phyloP scores from a whole-genome alignment of 116 monocot species.

The Papilionanthe hybrid region DNA sequence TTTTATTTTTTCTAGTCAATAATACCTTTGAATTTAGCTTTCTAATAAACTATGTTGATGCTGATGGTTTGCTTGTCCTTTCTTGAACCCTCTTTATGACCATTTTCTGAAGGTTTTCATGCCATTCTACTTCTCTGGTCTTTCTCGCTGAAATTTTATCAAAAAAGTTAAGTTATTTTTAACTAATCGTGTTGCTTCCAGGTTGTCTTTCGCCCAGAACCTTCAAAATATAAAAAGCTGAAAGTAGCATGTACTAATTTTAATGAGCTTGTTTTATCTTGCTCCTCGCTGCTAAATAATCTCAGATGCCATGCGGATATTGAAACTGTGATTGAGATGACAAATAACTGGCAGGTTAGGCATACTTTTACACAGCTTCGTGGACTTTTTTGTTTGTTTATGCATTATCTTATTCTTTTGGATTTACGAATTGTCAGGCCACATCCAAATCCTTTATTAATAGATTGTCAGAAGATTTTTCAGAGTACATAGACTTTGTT shows the following conservation, averaged over 20 bases:
- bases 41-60: neutral
- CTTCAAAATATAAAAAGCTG: slow-evolving; percentile 50
- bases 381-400: neutral
- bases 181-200: slow-evolving; percentile 24
- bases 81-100: neutral
- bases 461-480: slow-evolving; percentile 56
- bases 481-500: slow-evolving; percentile 72
- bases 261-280: slow-evolving; percentile 19
- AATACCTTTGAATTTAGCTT: neutral
- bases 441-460: slow-evolving; percentile 51
- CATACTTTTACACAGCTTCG: neutral
- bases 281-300: slow-evolving; percentile 22
- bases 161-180: neutral
- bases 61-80: neutral
- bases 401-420: neutral
- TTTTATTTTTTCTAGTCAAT: too few relatives aligned
- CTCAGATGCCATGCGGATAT: slow-evolving; percentile 19
- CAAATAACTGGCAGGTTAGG: slow-evolving; percentile 76
- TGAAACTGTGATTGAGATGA: slow-evolving; percentile 29
- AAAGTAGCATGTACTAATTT: slow-evolving; percentile 45
- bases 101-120: neutral
- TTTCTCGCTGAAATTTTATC: neutral
- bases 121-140: neutral
- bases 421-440: slow-evolving; percentile 26
- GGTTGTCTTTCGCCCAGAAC: slow-evolving; percentile 77